Conservation (phyloP, 73 alveolate species). For the Paramecium sonneborni region DNA sequence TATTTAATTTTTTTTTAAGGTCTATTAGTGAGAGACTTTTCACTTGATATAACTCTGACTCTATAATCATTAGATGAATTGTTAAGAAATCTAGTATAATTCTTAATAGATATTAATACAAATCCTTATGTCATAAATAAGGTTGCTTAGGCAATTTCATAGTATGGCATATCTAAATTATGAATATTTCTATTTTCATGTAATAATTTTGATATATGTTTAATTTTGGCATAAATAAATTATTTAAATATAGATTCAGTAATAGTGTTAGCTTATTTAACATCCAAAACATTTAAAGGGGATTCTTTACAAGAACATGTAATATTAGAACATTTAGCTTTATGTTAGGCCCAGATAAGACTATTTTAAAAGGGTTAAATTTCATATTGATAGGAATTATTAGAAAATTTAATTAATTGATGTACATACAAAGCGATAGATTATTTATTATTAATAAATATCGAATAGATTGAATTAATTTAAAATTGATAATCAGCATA, state of each 20-base stretch:
- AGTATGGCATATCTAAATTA: background rate
- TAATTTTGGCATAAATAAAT: background rate
- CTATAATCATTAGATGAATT: background rate
- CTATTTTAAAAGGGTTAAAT: background rate
- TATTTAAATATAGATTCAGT: background rate
- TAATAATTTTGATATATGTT: background rate
- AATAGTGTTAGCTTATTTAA: background rate
- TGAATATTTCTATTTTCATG: background rate
- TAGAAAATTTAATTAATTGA: background rate
- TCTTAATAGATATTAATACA: background rate
- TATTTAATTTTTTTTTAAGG: background rate
- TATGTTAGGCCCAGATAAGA: background rate
- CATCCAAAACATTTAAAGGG: background rate
- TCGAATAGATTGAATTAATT: background rate
- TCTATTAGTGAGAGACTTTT: background rate
- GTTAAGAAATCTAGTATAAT: background rate
- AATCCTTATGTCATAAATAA: background rate
- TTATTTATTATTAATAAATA: background rate
- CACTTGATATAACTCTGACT: background rate
- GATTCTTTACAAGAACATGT: background rate
- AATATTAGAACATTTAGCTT: background rate
- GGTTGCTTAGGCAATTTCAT: conserved; percentile 5
- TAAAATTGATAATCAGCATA: background rate
- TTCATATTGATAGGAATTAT: background rate
- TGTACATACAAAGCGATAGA: background rate